Conservation (phyloP, 306 rosid genomes). For the Acacia confusa region DNA sequence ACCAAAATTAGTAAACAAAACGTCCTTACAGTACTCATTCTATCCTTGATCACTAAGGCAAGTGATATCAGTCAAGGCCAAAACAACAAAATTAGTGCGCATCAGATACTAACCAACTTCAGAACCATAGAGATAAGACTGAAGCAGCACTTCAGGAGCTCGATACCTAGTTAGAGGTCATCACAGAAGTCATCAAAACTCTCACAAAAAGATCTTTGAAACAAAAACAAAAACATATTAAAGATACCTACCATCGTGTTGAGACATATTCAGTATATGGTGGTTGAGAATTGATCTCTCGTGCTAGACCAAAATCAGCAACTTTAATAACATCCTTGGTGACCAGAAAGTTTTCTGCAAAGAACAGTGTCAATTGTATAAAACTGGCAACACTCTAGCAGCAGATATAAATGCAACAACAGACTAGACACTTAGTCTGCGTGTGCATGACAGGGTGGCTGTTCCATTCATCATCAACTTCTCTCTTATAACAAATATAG, state of each 20-base stretch:
- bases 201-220: not conserved
- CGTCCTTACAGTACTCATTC: constrained; percentile 11
- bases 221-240: not conserved
- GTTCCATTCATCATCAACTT: not conserved
- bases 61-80: constrained; percentile 5
- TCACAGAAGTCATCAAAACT: constrained; percentile 7
- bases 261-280: constrained; percentile 97
- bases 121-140: constrained; percentile 73
- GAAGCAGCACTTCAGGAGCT: constrained; percentile 98
- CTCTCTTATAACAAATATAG: not conserved
- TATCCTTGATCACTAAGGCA: not conserved
- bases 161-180: constrained; percentile 72
- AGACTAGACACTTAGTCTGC: not conserved
- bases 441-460: not conserved
- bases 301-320: constrained; percentile 97
- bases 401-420: constrained; percentile 16
- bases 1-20: constrained; percentile 2
- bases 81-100: not conserved
- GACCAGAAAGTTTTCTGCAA: constrained; percentile 87
- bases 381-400: not conserved
- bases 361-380: not conserved
- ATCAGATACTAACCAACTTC: constrained; percentile 81
- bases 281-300: constrained; percentile 83
- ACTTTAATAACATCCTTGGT: constrained; percentile 76
- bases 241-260: constrained; percentile 78